Evolutionary conservation across 192 early-diverging fungal genomes (phyloP), one percentile per base, ranked within the genome.

Genomic region (Linnemannia elongata): DNA sequence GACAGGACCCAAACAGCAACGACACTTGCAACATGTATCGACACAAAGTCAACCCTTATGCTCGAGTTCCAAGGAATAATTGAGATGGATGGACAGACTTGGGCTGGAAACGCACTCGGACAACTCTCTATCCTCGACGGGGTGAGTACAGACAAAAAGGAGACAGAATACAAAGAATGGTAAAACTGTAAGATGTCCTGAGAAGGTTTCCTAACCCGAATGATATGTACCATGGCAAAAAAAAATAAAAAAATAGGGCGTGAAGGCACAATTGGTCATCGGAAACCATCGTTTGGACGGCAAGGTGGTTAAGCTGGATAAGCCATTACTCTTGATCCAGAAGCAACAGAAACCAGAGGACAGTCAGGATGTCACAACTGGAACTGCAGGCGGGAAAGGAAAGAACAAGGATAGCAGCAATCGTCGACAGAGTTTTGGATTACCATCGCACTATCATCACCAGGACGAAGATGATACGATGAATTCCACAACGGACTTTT

Each of bases 201-300:
- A 45, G 12, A 15, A 45, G 10, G 3, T 1, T 3, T 47, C 52
- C 5, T 74, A n/a, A 36, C 27, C 1, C 54, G 44, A 15, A 45
- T 45, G 44, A 45, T 45, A 45, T 45, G 44, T 45, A 15, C 44
- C 13, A 45, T 45, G 2, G 13, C 44, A 9, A 45, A 45, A 45
- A 45, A 45, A 45, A 41, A 47, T 10, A 27, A 38, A 13, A n/a
- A 10, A 15, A 17, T 52, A 87, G 85, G 79, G 76, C 5, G 60
- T 45, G 24, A 87, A 87, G 44, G 85, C 85, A 49, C 85, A 87
- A 35, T 60, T 87, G 1, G 79, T 87, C 17, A 81, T 87, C 9
- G 85, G 85, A 38, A 87, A 87, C 54, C 85, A 87, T 75, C 75
- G 85, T 0, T 41, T 87, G 7, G 85, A 87, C 4, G 85, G 85